phyloP scores from a whole-genome alignment of 306 rosid genomes.

The Cicer yamashitae region DNA sequence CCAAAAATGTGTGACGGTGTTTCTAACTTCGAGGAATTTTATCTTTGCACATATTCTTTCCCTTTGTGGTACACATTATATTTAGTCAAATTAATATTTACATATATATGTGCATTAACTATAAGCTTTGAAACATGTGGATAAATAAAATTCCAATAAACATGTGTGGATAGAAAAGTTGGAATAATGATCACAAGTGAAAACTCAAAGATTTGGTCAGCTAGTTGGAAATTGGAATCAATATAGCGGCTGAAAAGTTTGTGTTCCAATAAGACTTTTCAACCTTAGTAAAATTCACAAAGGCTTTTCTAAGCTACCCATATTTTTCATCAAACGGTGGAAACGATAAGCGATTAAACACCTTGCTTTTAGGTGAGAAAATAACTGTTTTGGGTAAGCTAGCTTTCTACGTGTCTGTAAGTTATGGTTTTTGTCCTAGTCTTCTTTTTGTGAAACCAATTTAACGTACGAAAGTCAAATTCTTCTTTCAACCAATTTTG shows the following conservation, averaged over 20 bases:
- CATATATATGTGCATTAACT: neutral
- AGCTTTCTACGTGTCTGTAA: slow-evolving; percentile 53
- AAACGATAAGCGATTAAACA: slow-evolving; percentile 41
- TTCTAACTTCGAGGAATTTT: slow-evolving; percentile 40
- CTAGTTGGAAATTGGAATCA: slow-evolving; percentile 35
- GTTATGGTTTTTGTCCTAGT: slow-evolving; percentile 4
- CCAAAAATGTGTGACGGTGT: slow-evolving; percentile 37
- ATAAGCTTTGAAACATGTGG: slow-evolving; percentile 41
- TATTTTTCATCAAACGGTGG: slow-evolving; percentile 27
- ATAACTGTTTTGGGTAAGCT: slow-evolving; percentile 36
- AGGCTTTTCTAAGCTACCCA: neutral
- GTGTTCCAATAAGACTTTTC: slow-evolving; percentile 41
- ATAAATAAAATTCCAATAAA: slow-evolving; percentile 8
- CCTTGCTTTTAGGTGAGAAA: slow-evolving; percentile 49
- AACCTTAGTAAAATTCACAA: slow-evolving; percentile 20
- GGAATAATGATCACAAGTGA: slow-evolving; percentile 2
- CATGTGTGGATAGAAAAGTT: too few relatives aligned
- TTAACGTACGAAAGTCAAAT: slow-evolving; percentile 44
- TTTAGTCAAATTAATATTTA: neutral
- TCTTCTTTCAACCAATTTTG: slow-evolving; percentile 37
- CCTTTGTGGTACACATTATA: neutral
- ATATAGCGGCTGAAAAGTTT: slow-evolving; percentile 41
- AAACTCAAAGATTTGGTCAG: slow-evolving; percentile 51
- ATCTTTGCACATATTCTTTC: slow-evolving; percentile 23
- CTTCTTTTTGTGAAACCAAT: slow-evolving; percentile 5